phyloP scores from a whole-genome alignment of 2,329 filamentous ascomycete genomes.

The Epicoccum nigrum region DNA sequence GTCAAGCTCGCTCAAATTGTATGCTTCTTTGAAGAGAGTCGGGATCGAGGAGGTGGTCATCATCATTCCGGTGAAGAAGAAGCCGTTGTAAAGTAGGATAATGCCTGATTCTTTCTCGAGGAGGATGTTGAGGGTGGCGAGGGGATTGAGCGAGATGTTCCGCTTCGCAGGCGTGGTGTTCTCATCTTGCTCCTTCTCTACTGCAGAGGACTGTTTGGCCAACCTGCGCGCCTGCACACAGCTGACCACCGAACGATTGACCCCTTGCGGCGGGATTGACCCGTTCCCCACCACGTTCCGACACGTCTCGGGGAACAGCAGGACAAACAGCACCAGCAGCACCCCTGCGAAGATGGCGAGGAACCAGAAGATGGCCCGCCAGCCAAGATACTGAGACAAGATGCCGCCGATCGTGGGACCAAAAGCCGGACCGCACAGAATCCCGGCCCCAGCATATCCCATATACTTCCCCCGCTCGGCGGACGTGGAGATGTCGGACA shows the following conservation, averaged over 20 bases:
- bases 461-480: conserved; percentile 76
- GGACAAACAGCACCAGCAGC: conserved; percentile 41
- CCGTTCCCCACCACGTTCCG: conserved; percentile 53
- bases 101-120: conserved; percentile 41
- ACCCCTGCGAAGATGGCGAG: conserved; percentile 50
- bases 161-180: conserved; percentile 14
- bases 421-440: conserved; percentile 39
- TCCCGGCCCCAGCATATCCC: conserved; percentile 66
- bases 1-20: conserved; percentile 37
- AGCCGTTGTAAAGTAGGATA: conserved; percentile 39
- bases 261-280: conserved; percentile 39
- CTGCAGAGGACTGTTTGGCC: conserved; percentile 6
- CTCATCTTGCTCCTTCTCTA: neutral
- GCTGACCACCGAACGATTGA: conserved; percentile 40
- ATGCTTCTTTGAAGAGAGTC: conserved; percentile 34
- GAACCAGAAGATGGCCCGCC: conserved; percentile 51
- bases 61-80: conserved; percentile 46
- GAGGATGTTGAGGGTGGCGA: conserved; percentile 37
- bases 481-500: conserved; percentile 73
- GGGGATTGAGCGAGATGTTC: conserved; percentile 34
- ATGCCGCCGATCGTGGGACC: conserved; percentile 46
- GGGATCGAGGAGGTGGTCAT: conserved; percentile 35
- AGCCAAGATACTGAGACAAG: conserved; percentile 41
- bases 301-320: conserved; percentile 53
- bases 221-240: conserved; percentile 37